Conservation (phyloP, 768 basidiomycete genomes). For the Hydnum rufescens region DNA sequence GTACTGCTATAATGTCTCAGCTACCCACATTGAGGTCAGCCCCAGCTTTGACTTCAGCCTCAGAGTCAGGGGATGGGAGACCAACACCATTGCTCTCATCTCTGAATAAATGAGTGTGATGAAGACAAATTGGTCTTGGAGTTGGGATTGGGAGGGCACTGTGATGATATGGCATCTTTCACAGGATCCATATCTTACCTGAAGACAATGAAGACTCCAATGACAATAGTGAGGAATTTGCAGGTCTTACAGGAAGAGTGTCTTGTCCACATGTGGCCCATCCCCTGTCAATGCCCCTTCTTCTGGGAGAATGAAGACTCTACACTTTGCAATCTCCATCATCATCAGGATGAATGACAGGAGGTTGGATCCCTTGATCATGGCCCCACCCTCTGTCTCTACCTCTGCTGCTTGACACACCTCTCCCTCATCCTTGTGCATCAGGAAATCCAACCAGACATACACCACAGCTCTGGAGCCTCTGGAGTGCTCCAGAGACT, state of each 20-base stretch:
- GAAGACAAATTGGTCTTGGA: not conserved
- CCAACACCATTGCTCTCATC: too few relatives aligned
- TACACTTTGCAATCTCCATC: not conserved
- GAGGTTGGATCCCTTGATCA: constrained; percentile 1
- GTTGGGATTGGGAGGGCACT: constrained; percentile 8
- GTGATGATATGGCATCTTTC: constrained; percentile 16
- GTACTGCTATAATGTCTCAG: not conserved
- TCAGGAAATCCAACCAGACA: too few relatives aligned
- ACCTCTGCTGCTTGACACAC: constrained; percentile 19
- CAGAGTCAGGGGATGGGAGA: too few relatives aligned
- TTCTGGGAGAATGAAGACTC: constrained; percentile 15
- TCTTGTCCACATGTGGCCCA: constrained; percentile 18
- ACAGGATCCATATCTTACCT: constrained; percentile 16
- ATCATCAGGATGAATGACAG: not conserved
- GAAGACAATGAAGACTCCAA: not conserved
- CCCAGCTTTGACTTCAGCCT: too few relatives aligned
- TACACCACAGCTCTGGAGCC: too few relatives aligned
- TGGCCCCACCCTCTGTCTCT: constrained; percentile 16
- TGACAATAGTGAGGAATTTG: not conserved
- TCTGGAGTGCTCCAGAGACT: too few relatives aligned
- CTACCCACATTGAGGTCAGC: too few relatives aligned
- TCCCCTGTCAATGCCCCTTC: constrained; percentile 7
- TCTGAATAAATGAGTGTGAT: not conserved
- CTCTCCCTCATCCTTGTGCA: constrained; percentile 8
- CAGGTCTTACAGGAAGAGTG: constrained; percentile 1